phyloP scores from a whole-genome alignment of 352 stramenopile genomes.

The Phytophthora ohioensis region DNA sequence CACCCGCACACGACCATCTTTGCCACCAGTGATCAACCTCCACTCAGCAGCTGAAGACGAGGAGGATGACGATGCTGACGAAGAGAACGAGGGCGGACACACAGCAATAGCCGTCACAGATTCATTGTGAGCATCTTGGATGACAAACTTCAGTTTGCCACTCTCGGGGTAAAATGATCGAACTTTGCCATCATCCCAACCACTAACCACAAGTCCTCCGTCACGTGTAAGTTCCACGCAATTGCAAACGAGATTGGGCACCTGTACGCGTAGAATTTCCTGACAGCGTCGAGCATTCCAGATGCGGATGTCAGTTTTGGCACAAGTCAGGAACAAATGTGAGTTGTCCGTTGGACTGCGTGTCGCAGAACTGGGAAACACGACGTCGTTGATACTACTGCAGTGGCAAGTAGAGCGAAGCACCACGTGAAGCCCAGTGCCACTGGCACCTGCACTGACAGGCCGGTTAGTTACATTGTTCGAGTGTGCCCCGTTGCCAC shows the following conservation, averaged over 20 bases:
- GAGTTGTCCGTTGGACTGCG: conserved; percentile 82
- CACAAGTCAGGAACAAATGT: conserved; percentile 96
- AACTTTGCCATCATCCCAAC: conserved; percentile 98
- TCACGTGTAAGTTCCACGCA: conserved; percentile 92
- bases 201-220: conserved; percentile 93
- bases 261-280: conserved; percentile 97
- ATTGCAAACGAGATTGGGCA: conserved; percentile 97
- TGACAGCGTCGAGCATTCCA: conserved; percentile 94
- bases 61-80: conserved; percentile 17
- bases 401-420: conserved; percentile 94
- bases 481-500: conserved; percentile 4
- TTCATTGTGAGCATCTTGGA: conserved; percentile 96
- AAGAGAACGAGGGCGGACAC: conserved; percentile 63
- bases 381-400: conserved; percentile 93
- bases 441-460: conserved; percentile 16
- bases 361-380: conserved; percentile 84
- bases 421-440: conserved; percentile 48
- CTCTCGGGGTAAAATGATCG: conserved; percentile 96
- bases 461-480: conserved; percentile 35
- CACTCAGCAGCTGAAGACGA: conserved; percentile 62
- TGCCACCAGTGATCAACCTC: conserved; percentile 94
- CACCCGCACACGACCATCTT: conserved; percentile 94
- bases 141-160: conserved; percentile 97
- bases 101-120: conserved; percentile 94
- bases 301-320: conserved; percentile 95